phyloP scores from a whole-genome alignment of 768 basidiomycete species.

The Postia placenta region DNA sequence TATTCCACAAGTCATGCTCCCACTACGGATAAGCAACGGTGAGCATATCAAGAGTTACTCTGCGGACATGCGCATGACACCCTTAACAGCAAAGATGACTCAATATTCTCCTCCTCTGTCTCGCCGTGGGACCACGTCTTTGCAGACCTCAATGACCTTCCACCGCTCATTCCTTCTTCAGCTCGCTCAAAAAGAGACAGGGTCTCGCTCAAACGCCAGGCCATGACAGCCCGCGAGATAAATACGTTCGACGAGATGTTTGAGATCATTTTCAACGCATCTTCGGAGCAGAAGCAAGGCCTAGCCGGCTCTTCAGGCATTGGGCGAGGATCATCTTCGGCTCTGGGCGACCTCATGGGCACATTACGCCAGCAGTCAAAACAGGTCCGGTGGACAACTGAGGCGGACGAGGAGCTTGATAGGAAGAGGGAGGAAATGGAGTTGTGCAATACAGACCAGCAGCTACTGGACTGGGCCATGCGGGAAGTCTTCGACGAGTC shows the following conservation, averaged over 20 bases:
- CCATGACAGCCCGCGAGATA: conserved; percentile 65
- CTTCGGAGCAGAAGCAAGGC: background rate
- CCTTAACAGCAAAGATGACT: conserved; percentile 2
- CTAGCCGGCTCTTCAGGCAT: conserved; percentile 9
- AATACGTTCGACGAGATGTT: conserved; percentile 70
- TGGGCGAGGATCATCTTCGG: conserved; percentile 14
- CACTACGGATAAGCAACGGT: background rate
- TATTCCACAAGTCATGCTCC: background rate
- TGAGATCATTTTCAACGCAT: conserved; percentile 48
- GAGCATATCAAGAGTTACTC: background rate
- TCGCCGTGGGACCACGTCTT: conserved; percentile 53
- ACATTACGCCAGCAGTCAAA: conserved; percentile 49
- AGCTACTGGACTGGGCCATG: conserved; percentile 70
- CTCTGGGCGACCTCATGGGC: conserved; percentile 45
- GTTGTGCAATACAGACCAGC: conserved; percentile 57
- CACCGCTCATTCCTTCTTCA: conserved; percentile 14
- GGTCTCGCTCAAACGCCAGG: conserved; percentile 38
- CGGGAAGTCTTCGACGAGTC: conserved; percentile 63
- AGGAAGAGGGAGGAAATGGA: conserved; percentile 62
- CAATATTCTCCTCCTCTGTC: conserved; percentile 22
- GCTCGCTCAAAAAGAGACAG: conserved; percentile 1
- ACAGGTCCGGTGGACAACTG: conserved; percentile 70
- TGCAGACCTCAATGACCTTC: conserved; percentile 32
- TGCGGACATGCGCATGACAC: background rate
- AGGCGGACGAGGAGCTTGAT: conserved; percentile 63